phyloP scores from a whole-genome alignment of 108 stramenopile genomes.

The Cyclostephanos invisitatus region DNA sequence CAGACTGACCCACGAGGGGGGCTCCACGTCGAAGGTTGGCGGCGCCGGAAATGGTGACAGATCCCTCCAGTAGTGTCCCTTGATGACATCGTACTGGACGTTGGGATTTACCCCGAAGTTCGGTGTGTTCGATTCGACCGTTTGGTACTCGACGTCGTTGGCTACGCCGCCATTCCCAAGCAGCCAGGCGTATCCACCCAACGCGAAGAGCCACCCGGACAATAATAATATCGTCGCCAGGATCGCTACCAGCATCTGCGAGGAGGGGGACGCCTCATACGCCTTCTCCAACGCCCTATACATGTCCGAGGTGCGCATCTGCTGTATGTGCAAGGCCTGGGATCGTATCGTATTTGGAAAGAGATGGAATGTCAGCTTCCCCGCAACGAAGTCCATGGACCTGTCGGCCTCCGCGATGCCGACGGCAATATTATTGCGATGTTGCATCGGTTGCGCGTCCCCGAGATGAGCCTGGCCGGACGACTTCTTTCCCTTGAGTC shows the following conservation, averaged over 20 bases:
- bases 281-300: constrained; percentile 36
- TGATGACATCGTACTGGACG: constrained; percentile 2
- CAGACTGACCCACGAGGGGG: constrained; percentile 30
- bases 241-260: constrained; percentile 38
- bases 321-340: constrained; percentile 36
- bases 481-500: constrained; percentile 1
- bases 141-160: constrained; percentile 20
- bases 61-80: constrained; percentile 27
- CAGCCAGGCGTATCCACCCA: constrained; percentile 22
- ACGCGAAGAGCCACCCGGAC: constrained; percentile 27
- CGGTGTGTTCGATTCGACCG: constrained; percentile 30
- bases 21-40: constrained; percentile 18
- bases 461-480: constrained; percentile 13
- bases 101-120: constrained; percentile 27
- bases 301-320: constrained; percentile 47
- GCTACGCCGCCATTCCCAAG: constrained; percentile 13
- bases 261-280: constrained; percentile 37
- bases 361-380: constrained; percentile 26
- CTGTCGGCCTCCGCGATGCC: constrained; percentile 5
- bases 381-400: constrained; percentile 11
- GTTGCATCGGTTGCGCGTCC: constrained; percentile 19
- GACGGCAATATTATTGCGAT: neutral
- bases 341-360: constrained; percentile 39
- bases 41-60: constrained; percentile 28
- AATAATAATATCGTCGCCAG: constrained; percentile 8